Evolutionary conservation across 2,329 filamentous ascomycete genomes (phyloP).

Genomic region (Aspergillus transmontanensis): DNA sequence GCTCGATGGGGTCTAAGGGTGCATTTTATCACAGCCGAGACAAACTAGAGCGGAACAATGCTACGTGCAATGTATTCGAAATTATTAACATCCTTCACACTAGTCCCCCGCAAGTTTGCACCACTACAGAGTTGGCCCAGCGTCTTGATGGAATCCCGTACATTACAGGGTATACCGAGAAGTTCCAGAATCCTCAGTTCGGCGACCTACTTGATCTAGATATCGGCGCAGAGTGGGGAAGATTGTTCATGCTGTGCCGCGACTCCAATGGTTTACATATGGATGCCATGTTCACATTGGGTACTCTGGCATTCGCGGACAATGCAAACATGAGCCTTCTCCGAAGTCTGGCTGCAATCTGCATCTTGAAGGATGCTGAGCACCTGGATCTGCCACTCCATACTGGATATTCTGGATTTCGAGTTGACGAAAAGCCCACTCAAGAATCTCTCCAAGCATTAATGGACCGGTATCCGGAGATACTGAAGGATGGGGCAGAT

Average conservation of each 20-base stretch:
- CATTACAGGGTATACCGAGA: background rate
- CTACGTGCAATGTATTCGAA: background rate
- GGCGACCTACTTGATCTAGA: background rate
- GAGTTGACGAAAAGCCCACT: background rate
- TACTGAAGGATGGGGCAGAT: background rate
- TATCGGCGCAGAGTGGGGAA: background rate
- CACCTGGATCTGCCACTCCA: background rate
- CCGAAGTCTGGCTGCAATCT: slow-evolving; percentile 1
- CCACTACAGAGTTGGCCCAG: background rate
- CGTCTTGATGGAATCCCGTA: background rate
- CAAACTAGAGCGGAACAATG: background rate
- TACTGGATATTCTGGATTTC: background rate
- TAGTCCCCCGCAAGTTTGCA: background rate
- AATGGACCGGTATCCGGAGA: background rate
- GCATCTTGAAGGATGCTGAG: background rate
- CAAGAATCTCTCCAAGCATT: background rate
- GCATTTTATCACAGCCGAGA: background rate
- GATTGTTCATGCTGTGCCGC: background rate
- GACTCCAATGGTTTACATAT: background rate
- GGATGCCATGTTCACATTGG: background rate
- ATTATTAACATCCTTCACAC: background rate
- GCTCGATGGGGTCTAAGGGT: background rate
- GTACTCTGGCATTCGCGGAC: background rate
- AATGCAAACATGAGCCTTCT: background rate
- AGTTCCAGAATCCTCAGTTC: background rate